Evolutionary conservation across 306 rosid genomes (phyloP).

Genomic region (Hippophae rhamnoides): DNA sequence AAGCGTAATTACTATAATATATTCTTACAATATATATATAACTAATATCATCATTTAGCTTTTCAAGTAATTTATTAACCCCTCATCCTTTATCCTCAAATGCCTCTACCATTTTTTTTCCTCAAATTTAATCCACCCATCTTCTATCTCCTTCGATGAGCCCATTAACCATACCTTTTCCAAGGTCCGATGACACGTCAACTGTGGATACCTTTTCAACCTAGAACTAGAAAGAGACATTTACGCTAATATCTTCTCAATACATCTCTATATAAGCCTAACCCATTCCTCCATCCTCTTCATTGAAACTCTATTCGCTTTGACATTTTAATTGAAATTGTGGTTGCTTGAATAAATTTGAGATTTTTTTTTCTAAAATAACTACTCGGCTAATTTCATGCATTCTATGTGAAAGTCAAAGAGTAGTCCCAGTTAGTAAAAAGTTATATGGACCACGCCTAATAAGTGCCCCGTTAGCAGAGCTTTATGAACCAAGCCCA

Average conservation of each 20-base stretch:
- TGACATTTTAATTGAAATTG: too few relatives aligned
- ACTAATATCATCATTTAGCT: too few relatives aligned
- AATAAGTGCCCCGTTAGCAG: too few relatives aligned
- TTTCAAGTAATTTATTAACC: conserved; percentile 23
- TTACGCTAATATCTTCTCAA: conserved; percentile 76
- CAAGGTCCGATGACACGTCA: conserved; percentile 79
- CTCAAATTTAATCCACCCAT: conserved; percentile 71
- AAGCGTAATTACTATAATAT: too few relatives aligned
- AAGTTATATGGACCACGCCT: too few relatives aligned
- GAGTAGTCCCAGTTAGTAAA: too few relatives aligned
- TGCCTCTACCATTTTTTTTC: conserved; percentile 58
- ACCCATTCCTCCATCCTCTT: conserved; percentile 61
- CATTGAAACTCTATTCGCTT: conserved; percentile 74
- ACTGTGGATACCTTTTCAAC: conserved; percentile 77
- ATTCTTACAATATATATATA: too few relatives aligned
- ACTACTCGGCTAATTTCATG: too few relatives aligned
- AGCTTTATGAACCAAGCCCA: too few relatives aligned
- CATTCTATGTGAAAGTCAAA: too few relatives aligned
- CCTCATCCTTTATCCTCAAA: conserved; percentile 53
- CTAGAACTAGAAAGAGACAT: conserved; percentile 91
- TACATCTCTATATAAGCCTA: conserved; percentile 50
- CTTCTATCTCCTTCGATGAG: conserved; percentile 30
- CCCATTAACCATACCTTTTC: conserved; percentile 71
- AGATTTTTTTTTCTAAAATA: too few relatives aligned
- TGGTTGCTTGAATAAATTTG: too few relatives aligned